A percentile compares a stretch with the other conserved stretches of the same genome.
phyloP scores from a whole-genome alignment of 2,329 filamentous ascomycete genomes.

The Diaporthe sp. region DNA sequence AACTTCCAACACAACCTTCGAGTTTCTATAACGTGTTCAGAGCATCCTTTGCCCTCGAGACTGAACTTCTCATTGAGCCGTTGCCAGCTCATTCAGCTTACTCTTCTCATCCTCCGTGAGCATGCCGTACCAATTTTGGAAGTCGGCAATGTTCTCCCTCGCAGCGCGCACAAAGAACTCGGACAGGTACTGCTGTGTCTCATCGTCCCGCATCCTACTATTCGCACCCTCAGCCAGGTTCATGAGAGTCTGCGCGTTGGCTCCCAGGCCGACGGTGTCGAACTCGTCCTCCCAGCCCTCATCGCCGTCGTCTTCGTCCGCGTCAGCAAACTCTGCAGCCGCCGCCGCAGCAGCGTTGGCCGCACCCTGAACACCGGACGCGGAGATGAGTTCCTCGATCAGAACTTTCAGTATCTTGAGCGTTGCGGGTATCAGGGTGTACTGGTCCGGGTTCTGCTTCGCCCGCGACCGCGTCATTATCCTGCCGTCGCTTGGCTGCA shows the following conservation, averaged over 20 bases:
- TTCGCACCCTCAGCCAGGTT: slow-evolving; percentile 73
- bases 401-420: slow-evolving; percentile 98
- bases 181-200: slow-evolving; percentile 86
- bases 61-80: slow-evolving; percentile 40
- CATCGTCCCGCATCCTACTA: slow-evolving; percentile 82
- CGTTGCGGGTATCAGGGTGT: slow-evolving; percentile 86
- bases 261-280: slow-evolving; percentile 80
- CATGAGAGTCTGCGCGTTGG: slow-evolving; percentile 84
- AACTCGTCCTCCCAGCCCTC: slow-evolving; percentile 92
- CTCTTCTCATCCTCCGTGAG: slow-evolving; percentile 67
- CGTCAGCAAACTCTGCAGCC: slow-evolving; percentile 65
- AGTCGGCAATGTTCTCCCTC: slow-evolving; percentile 67
- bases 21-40: slow-evolving; percentile 5
- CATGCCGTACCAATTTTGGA: slow-evolving; percentile 68
- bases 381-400: slow-evolving; percentile 89
- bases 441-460: slow-evolving; percentile 89
- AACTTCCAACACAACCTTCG: background rate
- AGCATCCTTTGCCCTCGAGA: background rate
- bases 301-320: slow-evolving; percentile 77
- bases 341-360: slow-evolving; percentile 73
- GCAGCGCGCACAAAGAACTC: slow-evolving; percentile 80
- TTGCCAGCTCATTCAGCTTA: slow-evolving; percentile 67
- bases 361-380: slow-evolving; percentile 74
- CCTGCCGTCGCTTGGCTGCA: slow-evolving; percentile 76
- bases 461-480: slow-evolving; percentile 96